phyloP scores from a whole-genome alignment of 768 basidiomycete species.

The Hypsizygus marmoreus region DNA sequence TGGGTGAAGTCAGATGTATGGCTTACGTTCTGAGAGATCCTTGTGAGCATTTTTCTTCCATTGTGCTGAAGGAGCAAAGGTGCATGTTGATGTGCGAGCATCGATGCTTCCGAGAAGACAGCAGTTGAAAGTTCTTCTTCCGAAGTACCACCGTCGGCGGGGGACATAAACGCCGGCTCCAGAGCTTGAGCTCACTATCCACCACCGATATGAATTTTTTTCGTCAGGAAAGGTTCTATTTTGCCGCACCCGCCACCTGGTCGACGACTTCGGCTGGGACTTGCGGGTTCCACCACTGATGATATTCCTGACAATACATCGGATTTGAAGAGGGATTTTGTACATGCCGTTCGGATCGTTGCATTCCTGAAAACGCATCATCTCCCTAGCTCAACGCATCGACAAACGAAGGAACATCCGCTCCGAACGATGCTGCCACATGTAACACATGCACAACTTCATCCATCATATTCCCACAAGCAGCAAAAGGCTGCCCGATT shows the following conservation, averaged over 20 bases:
- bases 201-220: neutral
- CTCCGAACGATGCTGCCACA: slow-evolving; percentile 12
- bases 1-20: too few relatives aligned
- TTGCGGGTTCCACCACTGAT: slow-evolving; percentile 27
- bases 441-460: slow-evolving; percentile 8
- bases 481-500: too few relatives aligned
- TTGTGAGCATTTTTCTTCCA: slow-evolving; percentile 17
- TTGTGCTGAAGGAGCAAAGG: slow-evolving; percentile 18
- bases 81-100: slow-evolving; percentile 8
- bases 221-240: too few relatives aligned
- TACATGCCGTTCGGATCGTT: slow-evolving; percentile 22
- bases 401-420: slow-evolving; percentile 29
- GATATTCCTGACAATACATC: slow-evolving; percentile 27
- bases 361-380: slow-evolving; percentile 17
- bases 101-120: slow-evolving; percentile 8
- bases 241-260: too few relatives aligned
- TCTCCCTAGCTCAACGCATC: slow-evolving; percentile 37
- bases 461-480: neutral
- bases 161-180: slow-evolving; percentile 4
- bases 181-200: slow-evolving; percentile 3
- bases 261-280: too few relatives aligned
- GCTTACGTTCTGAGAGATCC: slow-evolving; percentile 23
- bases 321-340: slow-evolving; percentile 20
- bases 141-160: slow-evolving; percentile 11
- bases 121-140: slow-evolving; percentile 20